A percentile compares a stretch with the other conserved stretches of the same genome.
Evolutionary conservation across 2,329 filamentous ascomycete species (phyloP).

Genomic region (Cytospora piceae): DNA sequence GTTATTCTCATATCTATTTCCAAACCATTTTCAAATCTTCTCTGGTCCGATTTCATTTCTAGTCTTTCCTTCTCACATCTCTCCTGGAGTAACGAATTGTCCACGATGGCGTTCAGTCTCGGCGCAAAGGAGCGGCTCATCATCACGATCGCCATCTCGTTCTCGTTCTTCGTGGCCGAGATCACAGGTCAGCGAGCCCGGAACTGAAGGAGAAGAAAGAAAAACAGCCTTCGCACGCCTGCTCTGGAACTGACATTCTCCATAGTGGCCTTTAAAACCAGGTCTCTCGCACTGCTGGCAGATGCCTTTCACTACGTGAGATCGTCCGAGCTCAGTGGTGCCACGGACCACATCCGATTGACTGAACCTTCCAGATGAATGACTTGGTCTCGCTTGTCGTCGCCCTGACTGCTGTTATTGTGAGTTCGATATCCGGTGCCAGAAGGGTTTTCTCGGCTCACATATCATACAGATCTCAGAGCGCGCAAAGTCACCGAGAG

Average conservation of each 20-base stretch:
- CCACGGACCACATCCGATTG: not conserved
- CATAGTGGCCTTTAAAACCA: conserved; percentile 69
- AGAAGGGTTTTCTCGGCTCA: not conserved
- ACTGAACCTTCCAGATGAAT: conserved; percentile 56
- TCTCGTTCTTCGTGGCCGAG: conserved; percentile 56
- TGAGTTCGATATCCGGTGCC: conserved; percentile 41
- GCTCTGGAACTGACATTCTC: conserved; percentile 5
- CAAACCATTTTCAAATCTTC: not conserved
- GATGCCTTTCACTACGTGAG: conserved; percentile 79
- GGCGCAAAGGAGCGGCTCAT: conserved; percentile 51
- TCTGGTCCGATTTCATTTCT: no score
- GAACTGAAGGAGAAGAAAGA: no score
- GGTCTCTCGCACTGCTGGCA: conserved; percentile 72
- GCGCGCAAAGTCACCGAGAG: conserved; percentile 57
- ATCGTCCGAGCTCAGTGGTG: conserved; percentile 15
- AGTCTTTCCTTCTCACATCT: not conserved
- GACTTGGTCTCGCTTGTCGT: conserved; percentile 72
- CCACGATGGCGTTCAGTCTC: conserved; percentile 43
- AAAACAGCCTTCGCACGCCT: not conserved
- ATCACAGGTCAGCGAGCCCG: conserved; percentile 46
- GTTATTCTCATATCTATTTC: not conserved
- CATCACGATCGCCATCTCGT: conserved; percentile 53
- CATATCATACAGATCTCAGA: conserved; percentile 57
- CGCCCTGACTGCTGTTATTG: conserved; percentile 66
- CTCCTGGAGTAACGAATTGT: not conserved